Percentiles rank a stretch among this genome's conserved stretches.
Conservation (phyloP, 768 basidiomycete species). For the Heimioporus sp. region DNA sequence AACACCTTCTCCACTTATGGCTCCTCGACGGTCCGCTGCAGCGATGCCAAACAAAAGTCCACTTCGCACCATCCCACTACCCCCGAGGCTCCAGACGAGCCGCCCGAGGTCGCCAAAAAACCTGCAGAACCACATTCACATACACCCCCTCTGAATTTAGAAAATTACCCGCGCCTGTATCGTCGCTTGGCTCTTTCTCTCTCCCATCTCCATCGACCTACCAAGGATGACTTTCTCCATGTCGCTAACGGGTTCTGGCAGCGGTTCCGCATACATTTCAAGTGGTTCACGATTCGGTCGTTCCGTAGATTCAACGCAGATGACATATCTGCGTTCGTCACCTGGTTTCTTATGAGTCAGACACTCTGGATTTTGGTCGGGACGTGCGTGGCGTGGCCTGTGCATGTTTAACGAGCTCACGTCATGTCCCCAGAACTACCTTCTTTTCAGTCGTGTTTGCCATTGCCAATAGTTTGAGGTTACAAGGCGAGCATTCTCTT, state of each 20-base stretch:
- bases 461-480: slow-evolving; percentile 78
- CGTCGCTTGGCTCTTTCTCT: slow-evolving; percentile 74
- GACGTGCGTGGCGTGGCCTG: slow-evolving; percentile 34
- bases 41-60: slow-evolving; percentile 6
- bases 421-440: slow-evolving; percentile 60
- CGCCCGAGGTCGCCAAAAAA: slow-evolving; percentile 7
- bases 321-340: slow-evolving; percentile 94
- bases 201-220: slow-evolving; percentile 76
- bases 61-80: not conserved
- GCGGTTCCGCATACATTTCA: slow-evolving; percentile 85
- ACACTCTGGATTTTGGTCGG: slow-evolving; percentile 94
- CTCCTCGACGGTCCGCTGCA: slow-evolving; percentile 6
- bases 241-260: slow-evolving; percentile 91
- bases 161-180: slow-evolving; percentile 81
- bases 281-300: slow-evolving; percentile 94
- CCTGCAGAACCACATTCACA: slow-evolving; percentile 5
- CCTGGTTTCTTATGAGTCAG: slow-evolving; percentile 95
- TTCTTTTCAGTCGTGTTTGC: slow-evolving; percentile 95
- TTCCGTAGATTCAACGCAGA: slow-evolving; percentile 96
- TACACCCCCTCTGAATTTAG: slow-evolving; percentile 40
- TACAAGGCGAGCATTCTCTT: slow-evolving; percentile 59
- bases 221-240: slow-evolving; percentile 84
- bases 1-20: too few species aligned
- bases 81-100: slow-evolving; percentile 4
- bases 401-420: not conserved